Evolutionary conservation across 768 basidiomycete genomes (phyloP).

Genomic region (Amanita rimosa): DNA sequence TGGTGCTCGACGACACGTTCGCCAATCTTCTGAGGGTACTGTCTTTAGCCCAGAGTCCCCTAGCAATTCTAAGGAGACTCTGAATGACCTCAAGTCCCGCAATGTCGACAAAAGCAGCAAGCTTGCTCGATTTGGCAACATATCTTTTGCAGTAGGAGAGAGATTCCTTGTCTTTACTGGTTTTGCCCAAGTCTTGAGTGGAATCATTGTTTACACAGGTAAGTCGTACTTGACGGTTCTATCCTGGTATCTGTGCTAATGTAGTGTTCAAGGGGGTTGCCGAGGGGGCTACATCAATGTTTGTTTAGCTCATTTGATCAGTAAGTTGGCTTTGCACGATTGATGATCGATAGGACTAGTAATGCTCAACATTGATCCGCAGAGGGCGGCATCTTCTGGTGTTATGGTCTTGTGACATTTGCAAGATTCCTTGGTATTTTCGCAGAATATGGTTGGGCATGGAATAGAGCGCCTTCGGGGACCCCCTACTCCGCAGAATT

Average conservation of each 20-base stretch:
- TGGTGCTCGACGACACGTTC: slow-evolving; percentile 29
- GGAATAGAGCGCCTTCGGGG: slow-evolving; percentile 62
- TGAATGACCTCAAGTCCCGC: slow-evolving; percentile 28
- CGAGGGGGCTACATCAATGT: slow-evolving; percentile 68
- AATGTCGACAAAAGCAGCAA: slow-evolving; percentile 12
- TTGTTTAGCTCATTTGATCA: slow-evolving; percentile 87
- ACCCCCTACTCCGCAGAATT: slow-evolving; percentile 58
- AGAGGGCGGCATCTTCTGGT: slow-evolving; percentile 93
- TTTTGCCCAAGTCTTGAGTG: slow-evolving; percentile 52
- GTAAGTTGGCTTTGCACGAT: slow-evolving; percentile 29
- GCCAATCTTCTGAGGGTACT: slow-evolving; percentile 42
- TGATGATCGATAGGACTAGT: slow-evolving; percentile 7
- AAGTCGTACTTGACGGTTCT: slow-evolving; percentile 6
- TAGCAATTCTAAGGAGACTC: slow-evolving; percentile 44
- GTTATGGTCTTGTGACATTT: slow-evolving; percentile 80
- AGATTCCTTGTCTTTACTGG: slow-evolving; percentile 61
- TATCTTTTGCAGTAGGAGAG: slow-evolving; percentile 44
- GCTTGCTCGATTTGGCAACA: slow-evolving; percentile 31
- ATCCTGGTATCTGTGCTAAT: background rate
- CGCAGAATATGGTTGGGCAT: slow-evolving; percentile 86
- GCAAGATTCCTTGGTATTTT: slow-evolving; percentile 92
- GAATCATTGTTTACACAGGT: slow-evolving; percentile 75
- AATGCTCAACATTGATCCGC: slow-evolving; percentile 6
- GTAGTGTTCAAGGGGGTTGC: slow-evolving; percentile 51
- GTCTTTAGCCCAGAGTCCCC: slow-evolving; percentile 38